Base-by-base conservation (phyloP, 495 filamentous ascomycete species). In the Alectoria sarmentosa region DNA sequence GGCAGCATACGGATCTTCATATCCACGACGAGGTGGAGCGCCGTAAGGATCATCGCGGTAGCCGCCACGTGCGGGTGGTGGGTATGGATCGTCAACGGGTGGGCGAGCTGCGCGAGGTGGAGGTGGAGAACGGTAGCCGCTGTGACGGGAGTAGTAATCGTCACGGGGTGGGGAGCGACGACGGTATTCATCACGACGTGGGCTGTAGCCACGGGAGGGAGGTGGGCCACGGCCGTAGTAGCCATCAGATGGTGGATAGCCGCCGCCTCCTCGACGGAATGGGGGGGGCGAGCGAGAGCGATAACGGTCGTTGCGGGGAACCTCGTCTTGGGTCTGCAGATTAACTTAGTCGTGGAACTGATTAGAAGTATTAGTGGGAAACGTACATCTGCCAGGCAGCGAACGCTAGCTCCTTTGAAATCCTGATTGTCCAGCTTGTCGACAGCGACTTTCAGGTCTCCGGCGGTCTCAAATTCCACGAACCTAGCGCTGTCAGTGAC, bases 401-500 rank as follows among this genome's bases (percentile, higher is more conserved):
- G 86, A 61, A 98, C 92, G 68, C 84, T 81, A 58, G 83, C 81
- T 66, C 90, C 91, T 78, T 97, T 96, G 78, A 98, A 97, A 66
- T 96, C 91, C 68, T 86, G 86, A 65, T 83, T 83, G 71, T 98
- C 92, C 58, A 98, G 86, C 75, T 96, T 96, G 72, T 95, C 88
- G 62, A 96, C 89, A 41, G 94, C 94, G 48, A 86, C 85, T 74
- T 90, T 91, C 63, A 98, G 80, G 74, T 98, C 94, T 62, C 84
- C 86, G 38, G 88, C 87, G 58, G 90, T 96, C 77, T 98, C 95
- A 71, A 96, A 98, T 74, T 98, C 94, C 70, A 98, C 94, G 76
- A 97, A 97, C 73, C 95, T 98, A 68, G 58, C 64, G 36, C 56
- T 58, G 64, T 78, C 63, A 79, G 74, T 65, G 15, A 44, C 38